A percentile compares a stretch with the other conserved stretches of the same genome.
Conservation (phyloP, 106 monocot species). For the Phalaenopsis aphrodite region DNA sequence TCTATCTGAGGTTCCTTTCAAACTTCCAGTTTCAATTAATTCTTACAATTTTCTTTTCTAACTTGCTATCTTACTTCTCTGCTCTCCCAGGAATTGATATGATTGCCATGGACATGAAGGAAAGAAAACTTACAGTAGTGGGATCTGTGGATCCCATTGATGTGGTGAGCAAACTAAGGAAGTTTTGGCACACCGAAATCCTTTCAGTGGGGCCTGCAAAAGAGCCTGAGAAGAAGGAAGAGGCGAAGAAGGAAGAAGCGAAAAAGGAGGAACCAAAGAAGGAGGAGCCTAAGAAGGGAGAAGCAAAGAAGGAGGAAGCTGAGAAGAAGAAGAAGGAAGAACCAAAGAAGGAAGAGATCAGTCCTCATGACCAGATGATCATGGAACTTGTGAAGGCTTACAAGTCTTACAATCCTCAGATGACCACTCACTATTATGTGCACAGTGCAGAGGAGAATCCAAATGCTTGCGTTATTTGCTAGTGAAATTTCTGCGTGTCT, state of each 20-base stretch:
- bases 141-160: slow-evolving; percentile 12
- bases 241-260: slow-evolving; percentile 3
- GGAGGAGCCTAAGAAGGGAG: slow-evolving; percentile 16
- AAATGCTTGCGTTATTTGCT: slow-evolving; percentile 14
- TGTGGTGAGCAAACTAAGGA: slow-evolving; percentile 11
- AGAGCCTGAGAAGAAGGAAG: slow-evolving; percentile 17
- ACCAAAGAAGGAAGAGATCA: slow-evolving; percentile 5
- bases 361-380: slow-evolving; percentile 5
- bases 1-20: not conserved
- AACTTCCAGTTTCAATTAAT: not conserved
- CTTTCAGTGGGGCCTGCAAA: slow-evolving; percentile 16
- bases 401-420: slow-evolving; percentile 3
- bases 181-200: slow-evolving; percentile 12
- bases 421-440: not conserved
- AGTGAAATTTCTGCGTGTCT: not conserved
- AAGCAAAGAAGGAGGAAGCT: slow-evolving; percentile 1
- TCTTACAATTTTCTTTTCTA: not conserved
- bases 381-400: slow-evolving; percentile 10
- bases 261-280: slow-evolving; percentile 16
- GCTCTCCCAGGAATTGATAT: slow-evolving; percentile 45
- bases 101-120: slow-evolving; percentile 51
- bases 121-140: slow-evolving; percentile 16
- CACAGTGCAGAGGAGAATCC: slow-evolving; percentile 15
- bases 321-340: slow-evolving; percentile 17
- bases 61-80: not conserved